These are phyloP conservation scores for Camellia oleifera DNA, from an alignment of 179 eudicot genomes.

Conservation along the genomic window DNA sequence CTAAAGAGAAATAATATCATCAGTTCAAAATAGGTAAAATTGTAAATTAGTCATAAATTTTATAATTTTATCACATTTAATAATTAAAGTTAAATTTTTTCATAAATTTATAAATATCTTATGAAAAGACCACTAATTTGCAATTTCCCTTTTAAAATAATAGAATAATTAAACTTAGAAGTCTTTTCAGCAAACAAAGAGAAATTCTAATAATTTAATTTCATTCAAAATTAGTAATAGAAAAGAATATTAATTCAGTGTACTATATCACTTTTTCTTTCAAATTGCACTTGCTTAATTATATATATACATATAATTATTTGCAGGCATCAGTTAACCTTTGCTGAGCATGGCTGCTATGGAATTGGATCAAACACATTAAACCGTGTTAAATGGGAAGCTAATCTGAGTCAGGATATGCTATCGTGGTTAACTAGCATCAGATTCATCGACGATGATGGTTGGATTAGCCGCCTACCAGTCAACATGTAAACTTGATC, in stretches of 20 bases:
- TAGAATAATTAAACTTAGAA: no score
- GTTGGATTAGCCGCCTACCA: conserved; percentile 32
- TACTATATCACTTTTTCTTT: background rate
- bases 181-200: no score
- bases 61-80: no score
- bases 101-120: no score
- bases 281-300: background rate
- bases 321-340: conserved; percentile 35
- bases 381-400: conserved; percentile 39
- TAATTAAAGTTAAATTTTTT: no score
- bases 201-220: no score
- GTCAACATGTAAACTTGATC: conserved; percentile 17
- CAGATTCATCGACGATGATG: conserved; percentile 38
- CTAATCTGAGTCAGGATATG: conserved; percentile 15
- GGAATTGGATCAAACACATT: conserved; percentile 31
- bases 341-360: conserved; percentile 34
- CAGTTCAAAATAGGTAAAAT: no score
- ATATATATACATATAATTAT: no score
- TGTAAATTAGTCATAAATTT: no score
- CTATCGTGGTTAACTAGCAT: conserved; percentile 20
- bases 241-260: background rate
- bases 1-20: no score
- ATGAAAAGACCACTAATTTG: no score
- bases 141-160: no score
- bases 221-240: background rate